phyloP scores from a whole-genome alignment of 2,329 filamentous ascomycete species.

The Pestalotiopsis sp. region DNA sequence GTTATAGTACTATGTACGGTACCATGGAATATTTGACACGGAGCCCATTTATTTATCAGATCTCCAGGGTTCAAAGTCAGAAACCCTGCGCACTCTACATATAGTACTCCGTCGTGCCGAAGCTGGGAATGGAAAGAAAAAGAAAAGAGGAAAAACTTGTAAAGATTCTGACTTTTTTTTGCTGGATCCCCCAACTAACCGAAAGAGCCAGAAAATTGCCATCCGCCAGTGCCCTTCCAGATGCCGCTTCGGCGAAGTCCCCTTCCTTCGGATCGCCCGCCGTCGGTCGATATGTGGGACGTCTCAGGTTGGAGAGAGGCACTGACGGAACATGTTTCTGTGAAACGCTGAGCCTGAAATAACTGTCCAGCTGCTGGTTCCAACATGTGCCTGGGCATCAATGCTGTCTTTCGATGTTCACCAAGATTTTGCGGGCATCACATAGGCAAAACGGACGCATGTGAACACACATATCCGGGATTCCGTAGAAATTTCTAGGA shows the following conservation, averaged over 20 bases:
- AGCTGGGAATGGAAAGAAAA: neutral
- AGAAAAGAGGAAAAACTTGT: neutral
- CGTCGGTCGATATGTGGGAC: slow-evolving; percentile 1
- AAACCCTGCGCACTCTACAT: neutral
- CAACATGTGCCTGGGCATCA: neutral
- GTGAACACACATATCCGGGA: too few relatives aligned
- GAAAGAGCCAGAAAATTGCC: neutral
- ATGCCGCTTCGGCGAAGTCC: neutral
- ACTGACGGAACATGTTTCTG: slow-evolving; percentile 2
- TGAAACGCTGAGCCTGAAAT: slow-evolving; percentile 7
- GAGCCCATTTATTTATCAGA: neutral
- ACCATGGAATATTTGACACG: neutral
- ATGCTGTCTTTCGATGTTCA: neutral
- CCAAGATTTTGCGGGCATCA: too few relatives aligned
- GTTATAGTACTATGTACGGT: neutral
- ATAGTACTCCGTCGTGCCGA: neutral
- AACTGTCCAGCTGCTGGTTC: neutral
- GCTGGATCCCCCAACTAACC: too few relatives aligned
- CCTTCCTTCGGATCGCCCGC: neutral
- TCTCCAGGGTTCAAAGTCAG: neutral
- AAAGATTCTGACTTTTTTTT: too few relatives aligned
- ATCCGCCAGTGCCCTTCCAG: neutral
- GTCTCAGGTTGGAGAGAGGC: slow-evolving; percentile 8
- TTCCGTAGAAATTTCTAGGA: too few relatives aligned
- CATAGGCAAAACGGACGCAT: neutral